Conservation (phyloP, 2,329 filamentous ascomycete species). For the Pseudogymnoascus sp. region DNA sequence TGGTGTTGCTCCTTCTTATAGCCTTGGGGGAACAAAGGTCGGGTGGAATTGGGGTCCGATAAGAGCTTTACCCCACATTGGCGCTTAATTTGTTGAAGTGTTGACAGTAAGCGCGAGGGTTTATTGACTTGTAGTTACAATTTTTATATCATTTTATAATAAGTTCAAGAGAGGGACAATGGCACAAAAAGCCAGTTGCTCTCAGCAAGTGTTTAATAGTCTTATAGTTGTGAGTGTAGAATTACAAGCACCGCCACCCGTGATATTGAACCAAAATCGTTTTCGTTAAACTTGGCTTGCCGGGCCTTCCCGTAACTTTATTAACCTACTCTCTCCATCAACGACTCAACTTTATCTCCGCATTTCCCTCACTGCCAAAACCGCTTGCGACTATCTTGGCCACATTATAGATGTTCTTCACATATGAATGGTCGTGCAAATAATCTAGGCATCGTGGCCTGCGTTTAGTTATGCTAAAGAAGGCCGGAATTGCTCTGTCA, state of each 20-base stretch:
- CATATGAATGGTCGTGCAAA: not conserved
- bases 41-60: not conserved
- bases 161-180: not conserved
- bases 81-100: not conserved
- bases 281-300: slow-evolving; percentile 1
- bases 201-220: not conserved
- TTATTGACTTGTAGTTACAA: not conserved
- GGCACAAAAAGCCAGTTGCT: not conserved
- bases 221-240: not conserved
- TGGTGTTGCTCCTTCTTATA: not conserved
- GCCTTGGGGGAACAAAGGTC: not conserved
- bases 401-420: not conserved
- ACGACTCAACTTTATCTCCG: not conserved
- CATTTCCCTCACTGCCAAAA: not conserved
- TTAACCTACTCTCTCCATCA: slow-evolving; percentile 13
- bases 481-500: slow-evolving; percentile 32
- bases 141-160: not conserved
- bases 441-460: slow-evolving; percentile 6
- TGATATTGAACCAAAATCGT: not conserved
- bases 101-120: not conserved
- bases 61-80: not conserved
- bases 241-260: not conserved
- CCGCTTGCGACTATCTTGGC: slow-evolving; percentile 11
- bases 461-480: slow-evolving; percentile 39
- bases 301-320: not conserved